Evolutionary conservation across 1,284 basidiomycete genomes (phyloP).

Genomic region (Rhodotorula mucilaginosa): DNA sequence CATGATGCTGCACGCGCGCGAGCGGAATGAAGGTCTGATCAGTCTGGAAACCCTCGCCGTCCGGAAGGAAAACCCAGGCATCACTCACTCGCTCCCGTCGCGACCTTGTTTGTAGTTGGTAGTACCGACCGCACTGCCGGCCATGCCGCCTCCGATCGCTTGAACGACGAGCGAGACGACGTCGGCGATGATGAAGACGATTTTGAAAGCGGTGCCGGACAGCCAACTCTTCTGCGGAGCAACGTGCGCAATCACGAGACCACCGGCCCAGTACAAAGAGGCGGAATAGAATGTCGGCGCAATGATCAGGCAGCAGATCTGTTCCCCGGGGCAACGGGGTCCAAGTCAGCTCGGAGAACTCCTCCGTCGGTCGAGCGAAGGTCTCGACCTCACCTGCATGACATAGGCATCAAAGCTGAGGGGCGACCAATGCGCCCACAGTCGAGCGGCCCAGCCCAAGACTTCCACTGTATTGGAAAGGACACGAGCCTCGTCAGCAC

Average conservation of each 20-base stretch:
- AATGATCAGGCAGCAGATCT: conserved; percentile 43
- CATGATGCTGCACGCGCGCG: conserved; percentile 44
- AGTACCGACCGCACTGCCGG: conserved; percentile 22
- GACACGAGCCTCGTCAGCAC: neutral
- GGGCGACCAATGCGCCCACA: conserved; percentile 13
- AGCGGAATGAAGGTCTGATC: neutral
- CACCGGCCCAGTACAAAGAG: conserved; percentile 48
- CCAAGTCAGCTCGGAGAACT: neutral
- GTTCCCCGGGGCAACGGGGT: neutral
- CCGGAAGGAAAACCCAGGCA: neutral
- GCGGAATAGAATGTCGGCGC: conserved; percentile 50
- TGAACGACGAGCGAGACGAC: conserved; percentile 51
- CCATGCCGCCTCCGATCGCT: conserved; percentile 51
- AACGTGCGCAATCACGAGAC: conserved; percentile 47
- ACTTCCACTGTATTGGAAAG: conserved; percentile 16
- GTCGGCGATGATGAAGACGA: conserved; percentile 50
- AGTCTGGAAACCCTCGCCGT: neutral
- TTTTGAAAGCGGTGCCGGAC: conserved; percentile 46
- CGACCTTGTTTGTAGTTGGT: neutral
- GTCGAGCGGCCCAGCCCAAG: conserved; percentile 18
- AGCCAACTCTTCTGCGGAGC: conserved; percentile 45
- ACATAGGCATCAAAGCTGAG: conserved; percentile 9
- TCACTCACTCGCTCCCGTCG: conserved; percentile 15
- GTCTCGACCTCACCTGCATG: neutral
- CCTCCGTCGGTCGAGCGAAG: no score